Conservation (phyloP, 371 early-diverging fungal genomes). For the Syncephalis fuscata region DNA sequence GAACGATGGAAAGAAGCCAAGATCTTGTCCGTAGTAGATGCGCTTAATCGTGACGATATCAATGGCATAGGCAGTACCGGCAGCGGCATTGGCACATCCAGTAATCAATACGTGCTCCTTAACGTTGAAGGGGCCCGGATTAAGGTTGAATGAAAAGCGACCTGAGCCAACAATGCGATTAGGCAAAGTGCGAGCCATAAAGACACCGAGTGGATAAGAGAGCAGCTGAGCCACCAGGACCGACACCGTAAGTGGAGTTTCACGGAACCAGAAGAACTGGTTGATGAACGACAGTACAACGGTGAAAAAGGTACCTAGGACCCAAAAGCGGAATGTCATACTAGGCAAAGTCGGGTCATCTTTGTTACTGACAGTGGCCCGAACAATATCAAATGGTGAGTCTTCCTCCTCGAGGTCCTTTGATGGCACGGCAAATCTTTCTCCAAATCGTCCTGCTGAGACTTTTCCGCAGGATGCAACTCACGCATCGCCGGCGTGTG, state of each 20-base stretch:
- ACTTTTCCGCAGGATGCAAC: too few species aligned
- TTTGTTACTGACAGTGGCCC: not conserved
- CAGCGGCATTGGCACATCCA: constrained; percentile 29
- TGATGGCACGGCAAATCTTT: too few species aligned
- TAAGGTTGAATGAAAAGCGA: constrained; percentile 17
- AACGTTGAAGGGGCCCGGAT: constrained; percentile 61
- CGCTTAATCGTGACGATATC: constrained; percentile 56
- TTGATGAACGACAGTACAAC: constrained; percentile 43
- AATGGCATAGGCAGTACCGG: constrained; percentile 52
- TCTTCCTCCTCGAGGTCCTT: constrained; percentile 1
- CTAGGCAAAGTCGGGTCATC: constrained; percentile 49
- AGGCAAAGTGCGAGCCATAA: constrained; percentile 12
- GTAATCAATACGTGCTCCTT: constrained; percentile 62
- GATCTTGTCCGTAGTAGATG: constrained; percentile 38
- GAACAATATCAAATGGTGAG: too few species aligned
- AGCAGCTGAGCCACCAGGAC: constrained; percentile 46
- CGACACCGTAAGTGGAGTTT: constrained; percentile 37
- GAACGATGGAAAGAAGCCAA: constrained; percentile 41
- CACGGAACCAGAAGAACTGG: constrained; percentile 62
- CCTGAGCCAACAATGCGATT: not conserved
- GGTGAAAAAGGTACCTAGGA: constrained; percentile 48
- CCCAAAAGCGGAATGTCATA: constrained; percentile 58
- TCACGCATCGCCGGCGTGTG: too few species aligned
- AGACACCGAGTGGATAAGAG: constrained; percentile 42
- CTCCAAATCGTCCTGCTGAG: too few species aligned